Evolutionary conservation across 1,284 basidiomycete genomes (phyloP), one percentile per base, ranked within the genome.

Genomic region (Sanghuangporus baumii): DNA sequence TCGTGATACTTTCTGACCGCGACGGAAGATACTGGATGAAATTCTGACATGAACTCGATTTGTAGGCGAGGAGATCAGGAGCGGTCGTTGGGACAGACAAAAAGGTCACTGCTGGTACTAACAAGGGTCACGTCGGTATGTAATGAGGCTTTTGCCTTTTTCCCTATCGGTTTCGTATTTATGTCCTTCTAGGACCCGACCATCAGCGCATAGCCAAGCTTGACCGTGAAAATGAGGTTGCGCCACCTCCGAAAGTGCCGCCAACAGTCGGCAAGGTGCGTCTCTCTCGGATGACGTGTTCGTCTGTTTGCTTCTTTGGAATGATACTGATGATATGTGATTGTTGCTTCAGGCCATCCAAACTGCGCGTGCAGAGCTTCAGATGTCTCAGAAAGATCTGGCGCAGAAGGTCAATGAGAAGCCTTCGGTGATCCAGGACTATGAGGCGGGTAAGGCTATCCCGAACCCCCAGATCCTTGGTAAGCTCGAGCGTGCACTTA

Each of bases 191-290:
- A 92, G 93, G 91, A 51, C 91, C 93, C 66, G 94, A 98, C 78
- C 94, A 97, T 78, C 93, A 94, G 74, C 86, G 86, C 65, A 95
- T 96, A 73, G 94, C 92, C 41, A 96, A 96, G 74, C 87, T 97
- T 52, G 95, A 96, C 76, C 86, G 92, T 62, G 93, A 97, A 70
- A 97, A 98, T 76, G 96, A 98, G 71, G 96, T 98, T 23, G 93
- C 95, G 8, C 95, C 97, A 7, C 97, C 96, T 51, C 73, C 90
- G 67, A 97, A 96, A 76, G 81, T 99, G 67, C 79, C 82, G 2
- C 81, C 88, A 37, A 81, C 81, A 43, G 92, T 96, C 63, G 94
- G 94, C 69, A 91, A 91, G 75, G 91, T 91, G 68, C 58, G 83
- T 75, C 37, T 20, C 46, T 12, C 36, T 48, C 23, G 37, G 41